These are phyloP conservation scores for Calonectria leucothoes DNA, from an alignment of 2,329 filamentous ascomycete genomes.

Conservation along the genomic window DNA sequence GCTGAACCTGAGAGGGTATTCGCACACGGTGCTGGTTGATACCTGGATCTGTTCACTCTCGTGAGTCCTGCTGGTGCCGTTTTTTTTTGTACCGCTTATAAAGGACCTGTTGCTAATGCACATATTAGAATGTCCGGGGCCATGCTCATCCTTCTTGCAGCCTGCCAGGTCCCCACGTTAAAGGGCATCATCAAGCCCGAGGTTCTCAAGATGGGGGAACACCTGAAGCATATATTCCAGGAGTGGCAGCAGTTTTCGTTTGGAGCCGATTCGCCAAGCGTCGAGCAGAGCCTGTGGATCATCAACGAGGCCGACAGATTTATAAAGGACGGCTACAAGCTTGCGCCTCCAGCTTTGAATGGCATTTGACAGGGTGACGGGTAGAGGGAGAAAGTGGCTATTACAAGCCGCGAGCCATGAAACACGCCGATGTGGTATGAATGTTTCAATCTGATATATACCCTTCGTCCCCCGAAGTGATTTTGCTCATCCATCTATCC, in stretches of 20 bases:
- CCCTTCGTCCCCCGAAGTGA: background rate
- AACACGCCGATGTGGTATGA: no score
- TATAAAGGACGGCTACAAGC: slow-evolving; percentile 48
- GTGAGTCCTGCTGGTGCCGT: slow-evolving; percentile 46
- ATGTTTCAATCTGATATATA: background rate
- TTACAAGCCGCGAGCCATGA: background rate
- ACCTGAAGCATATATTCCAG: slow-evolving; percentile 53
- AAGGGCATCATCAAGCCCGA: slow-evolving; percentile 52
- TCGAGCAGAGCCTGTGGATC: slow-evolving; percentile 58
- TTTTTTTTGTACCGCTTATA: no score
- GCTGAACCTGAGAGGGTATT: slow-evolving; percentile 58
- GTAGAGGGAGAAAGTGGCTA: no score
- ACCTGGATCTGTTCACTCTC: slow-evolving; percentile 67
- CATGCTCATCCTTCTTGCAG: slow-evolving; percentile 61
- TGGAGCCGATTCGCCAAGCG: slow-evolving; percentile 55
- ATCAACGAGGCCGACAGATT: slow-evolving; percentile 57
- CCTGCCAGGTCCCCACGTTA: slow-evolving; percentile 53
- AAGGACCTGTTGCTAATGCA: no score
- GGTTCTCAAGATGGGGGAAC: slow-evolving; percentile 52
- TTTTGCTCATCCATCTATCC: background rate
- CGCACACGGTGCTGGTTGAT: slow-evolving; percentile 63
- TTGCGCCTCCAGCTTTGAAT: background rate
- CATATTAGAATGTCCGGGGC: slow-evolving; percentile 57
- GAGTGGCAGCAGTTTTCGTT: slow-evolving; percentile 56
- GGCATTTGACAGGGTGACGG: background rate